Conservation (phyloP, 2,329 filamentous ascomycete species). For the Eutypella sp. region DNA sequence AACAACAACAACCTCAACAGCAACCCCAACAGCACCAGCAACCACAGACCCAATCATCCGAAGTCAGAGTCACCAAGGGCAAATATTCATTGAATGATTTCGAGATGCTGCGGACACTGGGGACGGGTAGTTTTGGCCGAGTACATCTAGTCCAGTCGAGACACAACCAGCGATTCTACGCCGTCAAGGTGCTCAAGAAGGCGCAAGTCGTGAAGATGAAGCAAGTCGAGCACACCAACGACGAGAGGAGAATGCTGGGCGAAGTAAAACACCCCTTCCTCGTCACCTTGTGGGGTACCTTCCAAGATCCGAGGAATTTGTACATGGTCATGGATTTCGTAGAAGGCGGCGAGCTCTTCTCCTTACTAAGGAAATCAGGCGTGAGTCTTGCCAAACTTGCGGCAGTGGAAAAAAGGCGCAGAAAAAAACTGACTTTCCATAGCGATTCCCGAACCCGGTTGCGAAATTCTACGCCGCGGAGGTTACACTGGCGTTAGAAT, state of each 20-base stretch:
- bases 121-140: conserved; percentile 93
- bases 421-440: conserved; percentile 14
- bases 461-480: conserved; percentile 99
- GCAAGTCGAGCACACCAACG: conserved; percentile 98
- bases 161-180: conserved; percentile 97
- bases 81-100: conserved; percentile 96
- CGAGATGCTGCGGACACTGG: conserved; percentile 81
- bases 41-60: conserved; percentile 25
- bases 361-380: conserved; percentile 89
- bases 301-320: conserved; percentile 89
- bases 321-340: conserved; percentile 99
- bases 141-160: conserved; percentile 96
- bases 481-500: conserved; percentile 91
- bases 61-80: conserved; percentile 76
- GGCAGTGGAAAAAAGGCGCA: not conserved
- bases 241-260: conserved; percentile 91
- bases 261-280: conserved; percentile 97
- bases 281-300: conserved; percentile 97
- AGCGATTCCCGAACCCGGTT: conserved; percentile 98
- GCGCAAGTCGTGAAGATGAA: conserved; percentile 99
- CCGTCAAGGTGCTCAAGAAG: conserved; percentile 98
- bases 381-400: conserved; percentile 38
- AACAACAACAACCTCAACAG: conserved; percentile 19
- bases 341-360: conserved; percentile 96
- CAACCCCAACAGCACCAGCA: conserved; percentile 18